These are phyloP conservation scores for Castanea crenata DNA, from an alignment of 306 rosid species.

Conservation along the genomic window DNA sequence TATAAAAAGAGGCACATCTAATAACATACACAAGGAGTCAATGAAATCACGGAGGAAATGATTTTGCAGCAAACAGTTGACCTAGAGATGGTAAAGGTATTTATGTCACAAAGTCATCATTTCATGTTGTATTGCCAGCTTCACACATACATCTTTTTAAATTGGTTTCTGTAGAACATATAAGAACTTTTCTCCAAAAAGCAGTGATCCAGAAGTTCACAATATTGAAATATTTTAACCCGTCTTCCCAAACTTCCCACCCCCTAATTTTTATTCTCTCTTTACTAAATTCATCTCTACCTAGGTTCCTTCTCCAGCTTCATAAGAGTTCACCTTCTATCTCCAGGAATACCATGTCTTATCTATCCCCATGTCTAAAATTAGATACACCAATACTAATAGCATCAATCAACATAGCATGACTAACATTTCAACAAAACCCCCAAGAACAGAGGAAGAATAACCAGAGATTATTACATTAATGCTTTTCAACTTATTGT, in stretches of 20 bases:
- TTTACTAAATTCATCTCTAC: neutral
- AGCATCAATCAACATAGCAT: neutral
- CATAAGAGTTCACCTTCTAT: too few relatives aligned
- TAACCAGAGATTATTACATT: neutral
- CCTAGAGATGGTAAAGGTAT: too few relatives aligned
- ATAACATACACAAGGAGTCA: neutral
- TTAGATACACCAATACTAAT: neutral
- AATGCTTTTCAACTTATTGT: neutral
- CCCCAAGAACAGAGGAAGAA: neutral
- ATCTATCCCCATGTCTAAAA: too few relatives aligned
- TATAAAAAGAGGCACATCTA: neutral
- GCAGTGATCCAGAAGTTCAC: neutral
- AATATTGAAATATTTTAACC: neutral
- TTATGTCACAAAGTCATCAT: neutral
- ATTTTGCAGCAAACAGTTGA: too few relatives aligned
- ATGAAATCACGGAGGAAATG: neutral
- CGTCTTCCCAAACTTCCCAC: neutral
- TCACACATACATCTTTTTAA: neutral
- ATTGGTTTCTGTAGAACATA: neutral
- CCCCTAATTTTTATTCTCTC: neutral
- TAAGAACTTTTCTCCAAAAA: neutral
- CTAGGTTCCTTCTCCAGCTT: too few relatives aligned
- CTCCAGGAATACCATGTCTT: too few relatives aligned
- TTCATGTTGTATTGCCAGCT: neutral
- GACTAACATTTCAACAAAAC: neutral